Conservation (phyloP, 805 yeast species). For the Teunomyces panamensis region DNA sequence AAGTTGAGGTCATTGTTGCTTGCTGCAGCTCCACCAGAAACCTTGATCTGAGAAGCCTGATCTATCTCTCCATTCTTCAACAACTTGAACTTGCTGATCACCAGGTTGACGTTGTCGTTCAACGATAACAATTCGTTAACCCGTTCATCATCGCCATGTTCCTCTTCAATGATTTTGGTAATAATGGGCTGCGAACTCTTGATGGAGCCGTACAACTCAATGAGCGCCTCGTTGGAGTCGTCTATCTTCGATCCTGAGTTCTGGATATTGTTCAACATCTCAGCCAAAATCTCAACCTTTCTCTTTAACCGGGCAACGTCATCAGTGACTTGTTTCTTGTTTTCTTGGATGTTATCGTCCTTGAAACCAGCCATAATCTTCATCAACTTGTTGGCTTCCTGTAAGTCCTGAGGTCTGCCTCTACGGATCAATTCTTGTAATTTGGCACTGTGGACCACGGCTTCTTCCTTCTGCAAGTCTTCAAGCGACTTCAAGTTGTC, state of each 20-base stretch:
- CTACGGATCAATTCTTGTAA: slow-evolving; percentile 92
- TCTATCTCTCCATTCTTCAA: slow-evolving; percentile 62
- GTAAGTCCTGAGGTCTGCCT: slow-evolving; percentile 92
- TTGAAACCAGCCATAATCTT: slow-evolving; percentile 97
- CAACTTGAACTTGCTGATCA: slow-evolving; percentile 63
- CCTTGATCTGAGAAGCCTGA: slow-evolving; percentile 34
- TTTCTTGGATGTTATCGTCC: slow-evolving; percentile 71
- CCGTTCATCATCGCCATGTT: slow-evolving; percentile 62
- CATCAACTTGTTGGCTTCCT: slow-evolving; percentile 96
- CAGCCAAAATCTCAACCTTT: slow-evolving; percentile 82
- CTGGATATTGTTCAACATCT: slow-evolving; percentile 65
- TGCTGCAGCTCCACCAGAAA: slow-evolving; percentile 19
- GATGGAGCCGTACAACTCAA: slow-evolving; percentile 73
- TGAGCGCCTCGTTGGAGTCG: slow-evolving; percentile 66
- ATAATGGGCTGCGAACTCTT: slow-evolving; percentile 85
- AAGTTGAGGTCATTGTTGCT: slow-evolving; percentile 32
- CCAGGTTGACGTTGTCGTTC: slow-evolving; percentile 71
- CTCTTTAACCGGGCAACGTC: slow-evolving; percentile 82
- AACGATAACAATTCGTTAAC: slow-evolving; percentile 63
- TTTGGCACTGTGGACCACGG: slow-evolving; percentile 89
- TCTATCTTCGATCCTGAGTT: slow-evolving; percentile 35
- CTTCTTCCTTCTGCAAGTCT: slow-evolving; percentile 90
- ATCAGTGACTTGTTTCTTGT: slow-evolving; percentile 73
- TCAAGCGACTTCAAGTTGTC: slow-evolving; percentile 84
- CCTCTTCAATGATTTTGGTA: slow-evolving; percentile 80